Conservation (phyloP, 2,329 filamentous ascomycete genomes). For the Colletotrichum gloeosporioides region DNA sequence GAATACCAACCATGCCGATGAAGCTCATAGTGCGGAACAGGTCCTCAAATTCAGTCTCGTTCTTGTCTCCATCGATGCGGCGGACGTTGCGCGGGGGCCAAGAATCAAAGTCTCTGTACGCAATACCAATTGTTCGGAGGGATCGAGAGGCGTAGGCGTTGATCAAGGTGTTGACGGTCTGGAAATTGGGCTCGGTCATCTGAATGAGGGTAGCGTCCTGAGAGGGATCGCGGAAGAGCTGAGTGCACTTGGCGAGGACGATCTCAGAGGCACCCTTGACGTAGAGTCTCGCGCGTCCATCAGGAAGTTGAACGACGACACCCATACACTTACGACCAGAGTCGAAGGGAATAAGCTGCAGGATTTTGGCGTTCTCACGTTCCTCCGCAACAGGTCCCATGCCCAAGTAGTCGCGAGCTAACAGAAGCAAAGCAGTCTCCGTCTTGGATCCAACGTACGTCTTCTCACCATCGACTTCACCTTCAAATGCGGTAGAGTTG, state of each 20-base stretch:
- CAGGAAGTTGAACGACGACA: conserved; percentile 56
- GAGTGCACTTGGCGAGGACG: conserved; percentile 60
- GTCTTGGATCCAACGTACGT: conserved; percentile 81
- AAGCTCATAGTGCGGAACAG: conserved; percentile 73
- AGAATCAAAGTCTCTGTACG: conserved; percentile 82
- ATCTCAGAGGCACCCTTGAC: conserved; percentile 73
- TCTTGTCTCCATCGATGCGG: conserved; percentile 58
- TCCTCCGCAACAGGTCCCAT: conserved; percentile 71
- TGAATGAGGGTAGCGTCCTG: conserved; percentile 44
- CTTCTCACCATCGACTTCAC: conserved; percentile 69
- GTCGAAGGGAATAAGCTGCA: conserved; percentile 78
- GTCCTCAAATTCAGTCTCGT: conserved; percentile 69
- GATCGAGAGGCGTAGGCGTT: conserved; percentile 80
- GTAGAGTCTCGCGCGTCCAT: conserved; percentile 59
- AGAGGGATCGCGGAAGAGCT: conserved; percentile 56
- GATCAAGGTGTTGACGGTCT: conserved; percentile 70
- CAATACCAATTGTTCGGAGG: conserved; percentile 82
- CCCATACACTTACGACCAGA: conserved; percentile 78
- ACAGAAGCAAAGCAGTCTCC: conserved; percentile 74
- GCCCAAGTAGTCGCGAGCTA: conserved; percentile 69
- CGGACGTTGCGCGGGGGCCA: conserved; percentile 78
- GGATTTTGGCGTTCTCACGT: conserved; percentile 61
- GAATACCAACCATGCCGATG: conserved; percentile 77
- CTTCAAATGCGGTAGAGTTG: conserved; percentile 80
- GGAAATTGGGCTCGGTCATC: conserved; percentile 58